These are phyloP conservation scores for Alternaria sp. DNA, from an alignment of 2,329 filamentous ascomycete species.

Conservation along the genomic window DNA sequence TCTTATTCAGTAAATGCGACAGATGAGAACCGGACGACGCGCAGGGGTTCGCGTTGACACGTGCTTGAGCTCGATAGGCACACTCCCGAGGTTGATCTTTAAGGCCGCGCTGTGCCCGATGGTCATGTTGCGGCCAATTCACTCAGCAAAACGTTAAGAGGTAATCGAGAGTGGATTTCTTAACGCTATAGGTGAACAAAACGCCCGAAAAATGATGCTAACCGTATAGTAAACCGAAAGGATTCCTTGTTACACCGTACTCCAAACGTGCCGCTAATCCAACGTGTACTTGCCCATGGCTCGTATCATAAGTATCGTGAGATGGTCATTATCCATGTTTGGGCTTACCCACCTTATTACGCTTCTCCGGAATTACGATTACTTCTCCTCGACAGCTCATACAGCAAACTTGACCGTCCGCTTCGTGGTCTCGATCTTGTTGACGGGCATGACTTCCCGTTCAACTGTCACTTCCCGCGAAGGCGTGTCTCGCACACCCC, in stretches of 20 bases:
- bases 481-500: constrained; percentile 36
- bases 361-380: constrained; percentile 24
- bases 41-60: constrained; percentile 6
- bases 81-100: not conserved
- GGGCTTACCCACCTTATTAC: not conserved
- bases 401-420: constrained; percentile 44
- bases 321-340: constrained; percentile 25
- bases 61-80: constrained; percentile 4
- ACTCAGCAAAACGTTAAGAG: not conserved
- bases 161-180: not conserved
- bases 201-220: not conserved
- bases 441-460: constrained; percentile 28
- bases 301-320: constrained; percentile 23
- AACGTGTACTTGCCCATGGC: constrained; percentile 3
- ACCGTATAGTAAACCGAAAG: not conserved
- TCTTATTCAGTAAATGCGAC: not conserved
- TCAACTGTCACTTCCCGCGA: constrained; percentile 40
- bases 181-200: not conserved
- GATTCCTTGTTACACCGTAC: constrained; percentile 10
- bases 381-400: constrained; percentile 16
- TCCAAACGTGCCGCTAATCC: constrained; percentile 13
- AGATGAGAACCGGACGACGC: not conserved
- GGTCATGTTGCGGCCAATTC: not conserved
- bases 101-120: not conserved
- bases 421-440: constrained; percentile 19